Base-by-base conservation (phyloP, 139 green algal species). In the Limnomonas spitsbergensis region DNA sequence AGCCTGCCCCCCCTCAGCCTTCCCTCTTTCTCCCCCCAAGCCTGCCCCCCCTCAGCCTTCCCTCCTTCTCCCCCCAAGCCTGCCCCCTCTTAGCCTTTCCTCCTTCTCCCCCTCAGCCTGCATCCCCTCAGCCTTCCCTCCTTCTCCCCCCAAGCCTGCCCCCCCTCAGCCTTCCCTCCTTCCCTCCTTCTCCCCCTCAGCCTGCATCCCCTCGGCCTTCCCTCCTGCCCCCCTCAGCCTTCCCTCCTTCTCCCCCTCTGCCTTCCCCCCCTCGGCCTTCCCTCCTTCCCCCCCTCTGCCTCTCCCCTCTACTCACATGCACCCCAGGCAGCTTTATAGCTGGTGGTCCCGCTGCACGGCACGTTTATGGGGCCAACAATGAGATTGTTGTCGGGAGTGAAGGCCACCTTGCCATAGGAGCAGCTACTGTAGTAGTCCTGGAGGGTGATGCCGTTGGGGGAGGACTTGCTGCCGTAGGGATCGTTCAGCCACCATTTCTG, bases 331-430 rank as follows among this genome's bases (percentile, higher is more conserved):
- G 1, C 26, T 38, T 14, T 40, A 39, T 34, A 27, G 39, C 24
- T 66, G 29, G 35, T 61, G 2, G 36, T 37, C 4, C 74, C 74
- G 40, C 38, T n/a, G 40, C 76, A 80, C 26, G 76, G 76, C n/a
- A 80, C 29, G 39, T 76, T 39, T 29, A 80, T 75, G 14, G 76
- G 76, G 7, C 76, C 76, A 1, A 80, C 4, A 27, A 80, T 47
- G 3, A 80, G 3, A 35, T 79, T 79, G 75, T 79, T 32, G 4
- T 56, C 54, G 38, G 75, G 38, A 3, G 47, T 24, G 53, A 79
- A 79, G 27, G 20, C 3, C n/a, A 39, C 42, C 47, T 78, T 78
- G 39, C 47, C 47, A 32, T 69, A 78, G 9, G 72, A 78, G 72
- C 72, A 78, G 3, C 26, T 29, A n/a, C n/a, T 47, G 39, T 69